Percentiles rank a stretch among this genome's conserved stretches.
These are phyloP conservation scores for Eucalyptus albens DNA, from an alignment of 345 rosid species.

Conservation along the genomic window DNA sequence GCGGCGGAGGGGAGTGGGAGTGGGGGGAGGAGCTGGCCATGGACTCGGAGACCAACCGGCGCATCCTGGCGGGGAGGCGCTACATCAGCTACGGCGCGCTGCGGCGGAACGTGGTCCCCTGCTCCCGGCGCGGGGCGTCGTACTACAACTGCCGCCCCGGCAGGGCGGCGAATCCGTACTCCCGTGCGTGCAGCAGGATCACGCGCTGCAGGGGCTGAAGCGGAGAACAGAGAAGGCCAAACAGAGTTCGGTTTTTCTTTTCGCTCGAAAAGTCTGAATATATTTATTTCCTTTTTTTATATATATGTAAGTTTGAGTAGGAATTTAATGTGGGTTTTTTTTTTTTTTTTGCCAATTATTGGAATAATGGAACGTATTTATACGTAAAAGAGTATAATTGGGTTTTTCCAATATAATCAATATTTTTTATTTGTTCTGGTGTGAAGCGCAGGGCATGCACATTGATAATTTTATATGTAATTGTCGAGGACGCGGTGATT, in stretches of 20 bases:
- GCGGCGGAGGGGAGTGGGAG: slow-evolving; percentile 3
- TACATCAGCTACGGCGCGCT: slow-evolving; percentile 95
- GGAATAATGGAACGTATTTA: background rate
- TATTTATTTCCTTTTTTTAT: background rate
- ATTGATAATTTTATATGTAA: background rate
- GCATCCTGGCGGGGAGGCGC: slow-evolving; percentile 46
- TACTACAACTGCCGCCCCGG: slow-evolving; percentile 81
- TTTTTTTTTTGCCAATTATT: background rate
- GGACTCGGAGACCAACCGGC: slow-evolving; percentile 76
- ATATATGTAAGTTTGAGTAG: background rate
- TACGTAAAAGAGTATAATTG: background rate
- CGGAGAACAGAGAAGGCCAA: background rate
- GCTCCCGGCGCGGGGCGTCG: slow-evolving; percentile 86
- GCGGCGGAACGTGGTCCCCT: slow-evolving; percentile 65
- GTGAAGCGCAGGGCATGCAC: background rate
- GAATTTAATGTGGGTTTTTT: background rate
- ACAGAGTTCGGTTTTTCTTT: background rate
- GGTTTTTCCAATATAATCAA: background rate
- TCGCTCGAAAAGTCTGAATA: background rate
- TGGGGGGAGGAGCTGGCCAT: slow-evolving; percentile 32
- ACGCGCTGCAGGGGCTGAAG: slow-evolving; percentile 64
- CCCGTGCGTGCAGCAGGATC: slow-evolving; percentile 71
- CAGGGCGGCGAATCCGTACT: slow-evolving; percentile 70
- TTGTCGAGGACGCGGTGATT: background rate
- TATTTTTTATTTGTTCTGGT: background rate